Evolutionary conservation across 2,329 filamentous ascomycete genomes (phyloP), one percentile per base, ranked within the genome.

Genomic region (Achaetomium macrosporum): DNA sequence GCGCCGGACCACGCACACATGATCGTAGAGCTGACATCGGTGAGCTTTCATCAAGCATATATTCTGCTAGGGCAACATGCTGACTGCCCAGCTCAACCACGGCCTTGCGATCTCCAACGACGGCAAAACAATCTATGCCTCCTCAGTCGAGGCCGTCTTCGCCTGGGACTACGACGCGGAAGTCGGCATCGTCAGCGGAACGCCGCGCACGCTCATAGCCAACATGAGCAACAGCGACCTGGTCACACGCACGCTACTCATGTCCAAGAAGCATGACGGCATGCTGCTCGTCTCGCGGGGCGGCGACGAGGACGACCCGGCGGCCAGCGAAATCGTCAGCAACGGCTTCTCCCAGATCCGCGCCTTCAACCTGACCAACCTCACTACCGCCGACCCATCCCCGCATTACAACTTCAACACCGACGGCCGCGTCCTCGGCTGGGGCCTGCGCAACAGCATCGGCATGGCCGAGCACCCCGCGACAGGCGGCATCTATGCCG

Each of bases 371-470:
- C 57, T 77, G 10, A 59, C 63, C 42, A 64, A 68, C 52, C n/a
- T n/a, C n/a, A n/a, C n/a, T n/a, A 42, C 70, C 50, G 12, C 25
- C 33, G 2, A 9, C 39, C 19, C 43, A n/a, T n/a, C 35, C 3
- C 42, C 60, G 2, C 63, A 73, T 3, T 73, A 71, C 62, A 68
- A 78, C 58, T 82, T 75, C 46, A 72, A 78, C 19, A 61, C 71
- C 69, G 55, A 77, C 15, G 76, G 76, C 11, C 60, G 59, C 7
- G 57, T 74, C 4, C 63, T 79, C 5, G 77, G 82, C n/a, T 88
- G 84, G 83, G 85, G 85, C 17, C 71, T 89, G 25, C 74, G 85
- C 29, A 89, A 89, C 66, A 81, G 79, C 3, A 84, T 88, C 3
- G 85, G 85, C 13, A 68, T 88, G 4, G 83, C 73, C 29, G 82